A percentile compares a stretch with the other conserved stretches of the same genome.
These are phyloP conservation scores for Irpex sp. DNA, from an alignment of 1,284 basidiomycete species.

Conservation along the genomic window DNA sequence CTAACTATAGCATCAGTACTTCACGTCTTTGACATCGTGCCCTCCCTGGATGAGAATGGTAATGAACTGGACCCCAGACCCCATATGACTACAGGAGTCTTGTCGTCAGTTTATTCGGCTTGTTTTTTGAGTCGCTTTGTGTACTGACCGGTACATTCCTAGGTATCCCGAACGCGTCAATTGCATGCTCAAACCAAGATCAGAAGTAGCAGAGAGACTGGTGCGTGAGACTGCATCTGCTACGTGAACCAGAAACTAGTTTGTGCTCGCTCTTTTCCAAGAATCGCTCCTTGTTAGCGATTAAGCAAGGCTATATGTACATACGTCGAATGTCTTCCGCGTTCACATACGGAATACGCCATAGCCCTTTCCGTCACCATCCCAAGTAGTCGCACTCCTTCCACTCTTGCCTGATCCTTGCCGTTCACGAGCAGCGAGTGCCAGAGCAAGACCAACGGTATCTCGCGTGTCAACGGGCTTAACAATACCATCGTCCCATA, in stretches of 20 bases:
- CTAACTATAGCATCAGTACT: constrained; percentile 13
- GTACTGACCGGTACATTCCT: background rate
- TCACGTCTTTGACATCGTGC: constrained; percentile 13
- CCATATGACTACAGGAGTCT: constrained; percentile 12
- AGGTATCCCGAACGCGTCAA: background rate
- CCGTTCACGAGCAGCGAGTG: constrained; percentile 58
- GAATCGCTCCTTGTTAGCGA: background rate
- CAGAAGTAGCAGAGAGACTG: background rate
- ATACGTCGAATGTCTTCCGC: background rate
- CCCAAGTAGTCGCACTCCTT: constrained; percentile 53
- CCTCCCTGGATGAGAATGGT: constrained; percentile 11
- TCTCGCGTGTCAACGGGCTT: constrained; percentile 88
- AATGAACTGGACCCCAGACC: constrained; percentile 3
- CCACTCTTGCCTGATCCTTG: constrained; percentile 15
- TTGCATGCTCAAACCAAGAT: background rate
- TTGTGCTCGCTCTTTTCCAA: background rate
- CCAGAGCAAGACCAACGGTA: constrained; percentile 81
- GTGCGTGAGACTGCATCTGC: background rate
- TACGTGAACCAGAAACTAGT: no score
- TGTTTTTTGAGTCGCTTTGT: background rate
- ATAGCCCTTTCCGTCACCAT: constrained; percentile 73
- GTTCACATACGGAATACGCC: constrained; percentile 88
- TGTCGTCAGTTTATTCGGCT: background rate
- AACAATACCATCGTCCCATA: constrained; percentile 97
- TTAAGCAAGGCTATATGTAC: background rate